Evolutionary conservation across 2,329 filamentous ascomycete species (phyloP), one percentile per base, ranked within the genome.

Genomic region (Pseudonectria buxi): DNA sequence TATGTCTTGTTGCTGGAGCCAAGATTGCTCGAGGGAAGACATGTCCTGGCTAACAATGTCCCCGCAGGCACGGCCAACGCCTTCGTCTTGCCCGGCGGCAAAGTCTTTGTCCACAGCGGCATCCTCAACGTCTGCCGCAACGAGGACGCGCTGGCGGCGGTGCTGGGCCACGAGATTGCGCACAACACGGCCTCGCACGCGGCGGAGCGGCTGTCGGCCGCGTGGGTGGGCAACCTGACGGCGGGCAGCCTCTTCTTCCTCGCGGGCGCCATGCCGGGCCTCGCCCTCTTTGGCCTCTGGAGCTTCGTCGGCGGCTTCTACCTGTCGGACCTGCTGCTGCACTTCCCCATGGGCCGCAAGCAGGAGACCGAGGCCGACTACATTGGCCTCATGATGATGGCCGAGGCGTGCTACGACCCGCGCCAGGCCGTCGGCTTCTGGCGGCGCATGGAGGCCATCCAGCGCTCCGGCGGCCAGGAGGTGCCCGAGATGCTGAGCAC

Each of bases 321-420:
- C 53, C 35, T 81, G 14, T 61, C 83, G 18, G 71, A 84, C 33
- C 56, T 84, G 12, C 70, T 81, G n/a, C 77, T 86, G 53, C 69
- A 68, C 32, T 65, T 74, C 41, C 85, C 84, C 2, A 84, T 83
- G 56, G 77, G 75, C 30, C 68, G 85, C 32, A 73, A 71, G 53
- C 83, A 88, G 62, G 85, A 84, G 67, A 76, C 70, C 32, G 84
- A 90, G 63, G 85, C 85, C 0, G 85, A 90, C 53, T 86, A 84
- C 50, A 86, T 89, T 31, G 85, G 85, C 1, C 59, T 89, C 24
- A 77, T 89, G 72, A 83, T 89, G 72, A 89, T 89, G 82, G 77
- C 83, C 0, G 76, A 86, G 61, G 81, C 80, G 16, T 89, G 85
- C 62, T 89, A 83, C 54, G 71, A 86, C 42, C 85, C 85, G 1